Evolutionary conservation across 108 stramenopile genomes (phyloP).

Genomic region (Skeletonema grethae): DNA sequence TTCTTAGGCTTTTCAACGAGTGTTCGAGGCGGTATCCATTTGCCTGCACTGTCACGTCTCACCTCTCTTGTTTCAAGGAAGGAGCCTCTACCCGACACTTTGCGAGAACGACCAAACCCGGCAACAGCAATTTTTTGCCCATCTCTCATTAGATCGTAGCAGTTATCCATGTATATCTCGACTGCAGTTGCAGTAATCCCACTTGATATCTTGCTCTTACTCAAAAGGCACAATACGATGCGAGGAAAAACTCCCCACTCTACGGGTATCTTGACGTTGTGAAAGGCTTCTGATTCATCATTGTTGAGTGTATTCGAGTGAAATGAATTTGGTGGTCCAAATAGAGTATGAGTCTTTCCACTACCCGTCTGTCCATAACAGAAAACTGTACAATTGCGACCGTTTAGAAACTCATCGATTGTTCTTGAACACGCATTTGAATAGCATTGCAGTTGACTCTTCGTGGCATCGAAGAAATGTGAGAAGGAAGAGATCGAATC

Average conservation of each 20-base stretch:
- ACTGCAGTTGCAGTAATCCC: constrained; percentile 5
- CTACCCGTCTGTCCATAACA: neutral
- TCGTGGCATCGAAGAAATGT: constrained; percentile 18
- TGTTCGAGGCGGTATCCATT: constrained; percentile 1
- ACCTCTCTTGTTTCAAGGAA: neutral
- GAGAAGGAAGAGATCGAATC: constrained; percentile 40
- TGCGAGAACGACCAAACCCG: neutral
- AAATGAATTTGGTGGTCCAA: neutral
- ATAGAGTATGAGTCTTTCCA: neutral
- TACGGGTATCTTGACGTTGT: neutral
- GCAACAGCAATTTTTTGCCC: neutral
- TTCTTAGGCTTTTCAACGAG: neutral
- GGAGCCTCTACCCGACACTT: neutral
- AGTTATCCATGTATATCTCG: constrained; percentile 2
- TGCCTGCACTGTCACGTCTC: neutral
- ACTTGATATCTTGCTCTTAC: neutral
- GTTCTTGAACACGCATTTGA: neutral
- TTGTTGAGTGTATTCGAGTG: neutral
- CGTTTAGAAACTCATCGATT: neutral
- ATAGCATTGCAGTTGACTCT: neutral
- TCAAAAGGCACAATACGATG: neutral
- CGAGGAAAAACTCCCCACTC: neutral
- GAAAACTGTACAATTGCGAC: neutral
- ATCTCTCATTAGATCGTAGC: constrained; percentile 1
- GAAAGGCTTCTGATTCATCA: neutral